Evolutionary conservation across 1,139 yeast genomes (phyloP), one percentile per base, ranked within the genome.

Genomic region (Yamadazyma oceani): DNA sequence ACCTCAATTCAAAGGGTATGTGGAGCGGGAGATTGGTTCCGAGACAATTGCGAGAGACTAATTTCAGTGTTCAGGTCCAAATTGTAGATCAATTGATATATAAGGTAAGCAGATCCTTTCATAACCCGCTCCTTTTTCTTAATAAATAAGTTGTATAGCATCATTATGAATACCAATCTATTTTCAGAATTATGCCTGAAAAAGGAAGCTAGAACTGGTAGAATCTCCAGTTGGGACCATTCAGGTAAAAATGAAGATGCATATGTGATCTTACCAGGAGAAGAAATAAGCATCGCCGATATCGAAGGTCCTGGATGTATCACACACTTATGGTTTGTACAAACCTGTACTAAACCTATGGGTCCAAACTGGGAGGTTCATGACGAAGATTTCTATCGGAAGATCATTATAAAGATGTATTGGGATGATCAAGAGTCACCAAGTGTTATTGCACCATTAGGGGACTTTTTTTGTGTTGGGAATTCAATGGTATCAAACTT

Each of bases 191-290:
- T 24, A 24, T 24, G 26, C 12, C 26, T 11, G 13, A 11, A 24
- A 11, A 31, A 31, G 17, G 27, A 31, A n/a, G 6, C 34, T 7
- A 21, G 34, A 31, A 31, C 27, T 12, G 9, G 19, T 6, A 12
- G 35, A 26, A 14, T 32, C 8, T 32, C 35, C 19, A 32, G 35
- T 17, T 32, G 35, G 35, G 31, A 24, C 15, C 35, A 32, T 17
- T 32, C 35, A 13, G 35, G 35, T n/a, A 26, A 26, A 16, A 32
- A 32, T 26, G 35, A 32, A 32, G 35, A 32, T 32, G 35, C 35
- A 3, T 32, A 11, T 21, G 35, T 32, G 3, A 26, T 32, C 3
- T 21, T 32, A 8, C 35, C 35, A 6, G 31, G 31, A 7, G 35
- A 32, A 15, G 35, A 24, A 12, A 11, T 24, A 2, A 26, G 17